Evolutionary conservation across 169 alveolate genomes (phyloP).

Genomic region (Amoebophrya sp.): DNA sequence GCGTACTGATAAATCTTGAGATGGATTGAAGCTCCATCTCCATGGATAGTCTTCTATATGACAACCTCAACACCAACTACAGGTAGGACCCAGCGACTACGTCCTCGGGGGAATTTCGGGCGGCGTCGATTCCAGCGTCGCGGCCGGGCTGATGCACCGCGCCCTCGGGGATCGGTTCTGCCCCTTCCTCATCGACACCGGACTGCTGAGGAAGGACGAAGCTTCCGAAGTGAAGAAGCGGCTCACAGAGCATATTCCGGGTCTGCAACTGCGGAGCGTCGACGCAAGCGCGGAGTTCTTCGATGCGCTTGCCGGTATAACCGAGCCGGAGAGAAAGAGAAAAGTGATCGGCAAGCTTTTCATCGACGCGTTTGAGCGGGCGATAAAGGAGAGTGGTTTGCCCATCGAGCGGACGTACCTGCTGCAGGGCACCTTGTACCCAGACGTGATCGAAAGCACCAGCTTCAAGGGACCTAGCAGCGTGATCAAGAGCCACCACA

Average conservation of each 20-base stretch:
- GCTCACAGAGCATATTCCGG: not conserved
- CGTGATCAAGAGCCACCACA: slow-evolving; percentile 37
- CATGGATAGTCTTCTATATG: not conserved
- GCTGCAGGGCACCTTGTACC: slow-evolving; percentile 36
- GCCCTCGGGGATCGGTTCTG: slow-evolving; percentile 32
- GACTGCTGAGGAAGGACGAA: slow-evolving; percentile 23
- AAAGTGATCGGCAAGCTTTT: slow-evolving; percentile 22
- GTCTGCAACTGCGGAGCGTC: slow-evolving; percentile 13
- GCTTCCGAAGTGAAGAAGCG: not conserved
- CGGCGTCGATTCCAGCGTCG: slow-evolving; percentile 38
- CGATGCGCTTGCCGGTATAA: slow-evolving; percentile 10
- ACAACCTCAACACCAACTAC: not conserved
- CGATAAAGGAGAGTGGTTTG: slow-evolving; percentile 11
- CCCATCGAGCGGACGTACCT: slow-evolving; percentile 4
- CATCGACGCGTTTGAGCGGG: slow-evolving; percentile 24
- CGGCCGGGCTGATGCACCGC: slow-evolving; percentile 27
- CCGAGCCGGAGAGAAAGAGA: slow-evolving; percentile 33
- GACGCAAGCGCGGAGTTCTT: slow-evolving; percentile 31
- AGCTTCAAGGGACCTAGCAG: slow-evolving; percentile 32
- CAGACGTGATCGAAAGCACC: slow-evolving; percentile 33
- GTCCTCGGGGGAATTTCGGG: slow-evolving; percentile 35
- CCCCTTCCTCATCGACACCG: slow-evolving; percentile 34
- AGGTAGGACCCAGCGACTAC: not conserved
- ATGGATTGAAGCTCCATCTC: not conserved
- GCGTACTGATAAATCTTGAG: not conserved